Evolutionary conservation across 1,139 yeast genomes (phyloP).

Genomic region (Suhomyces choctaworum): DNA sequence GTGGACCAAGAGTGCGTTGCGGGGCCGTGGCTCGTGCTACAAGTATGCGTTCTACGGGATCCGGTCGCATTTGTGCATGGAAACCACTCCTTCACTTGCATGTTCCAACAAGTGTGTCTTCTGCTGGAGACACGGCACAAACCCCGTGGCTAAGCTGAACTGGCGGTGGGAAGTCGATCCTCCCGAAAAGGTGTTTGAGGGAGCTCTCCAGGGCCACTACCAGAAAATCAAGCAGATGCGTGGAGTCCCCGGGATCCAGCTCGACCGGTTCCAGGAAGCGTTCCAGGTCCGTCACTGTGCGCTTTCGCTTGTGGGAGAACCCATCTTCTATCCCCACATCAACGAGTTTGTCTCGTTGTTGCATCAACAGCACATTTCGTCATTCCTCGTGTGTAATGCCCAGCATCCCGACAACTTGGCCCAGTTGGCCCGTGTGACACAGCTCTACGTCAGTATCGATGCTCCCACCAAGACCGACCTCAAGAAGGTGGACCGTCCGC

Average conservation of each 20-base stretch:
- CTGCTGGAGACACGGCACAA: constrained; percentile 98
- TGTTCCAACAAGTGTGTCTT: constrained; percentile 95
- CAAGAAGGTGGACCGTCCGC: constrained; percentile 83
- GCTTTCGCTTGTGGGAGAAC: constrained; percentile 88
- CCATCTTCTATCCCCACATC: constrained; percentile 88
- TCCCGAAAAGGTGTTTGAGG: constrained; percentile 79
- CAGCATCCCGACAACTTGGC: constrained; percentile 88
- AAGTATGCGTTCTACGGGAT: constrained; percentile 92
- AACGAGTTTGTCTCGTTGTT: constrained; percentile 79
- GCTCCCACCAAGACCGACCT: constrained; percentile 82
- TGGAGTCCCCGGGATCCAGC: constrained; percentile 92
- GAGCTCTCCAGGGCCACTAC: constrained; percentile 87
- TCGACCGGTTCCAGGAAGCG: constrained; percentile 88
- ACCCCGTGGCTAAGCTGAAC: constrained; percentile 87
- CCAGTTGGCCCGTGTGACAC: constrained; percentile 74
- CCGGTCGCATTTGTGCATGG: constrained; percentile 91
- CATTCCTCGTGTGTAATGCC: constrained; percentile 91
- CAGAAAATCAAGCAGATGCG: constrained; percentile 90
- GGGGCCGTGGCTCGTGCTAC: constrained; percentile 95
- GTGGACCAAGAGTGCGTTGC: constrained; percentile 92
- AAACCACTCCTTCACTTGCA: constrained; percentile 88
- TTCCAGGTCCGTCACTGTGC: constrained; percentile 90
- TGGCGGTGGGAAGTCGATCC: constrained; percentile 97
- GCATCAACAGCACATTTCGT: constrained; percentile 75
- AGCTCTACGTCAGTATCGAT: constrained; percentile 87